Base-by-base conservation (phyloP, 108 stramenopile genomes). In the Schizochytrium sp. region DNA sequence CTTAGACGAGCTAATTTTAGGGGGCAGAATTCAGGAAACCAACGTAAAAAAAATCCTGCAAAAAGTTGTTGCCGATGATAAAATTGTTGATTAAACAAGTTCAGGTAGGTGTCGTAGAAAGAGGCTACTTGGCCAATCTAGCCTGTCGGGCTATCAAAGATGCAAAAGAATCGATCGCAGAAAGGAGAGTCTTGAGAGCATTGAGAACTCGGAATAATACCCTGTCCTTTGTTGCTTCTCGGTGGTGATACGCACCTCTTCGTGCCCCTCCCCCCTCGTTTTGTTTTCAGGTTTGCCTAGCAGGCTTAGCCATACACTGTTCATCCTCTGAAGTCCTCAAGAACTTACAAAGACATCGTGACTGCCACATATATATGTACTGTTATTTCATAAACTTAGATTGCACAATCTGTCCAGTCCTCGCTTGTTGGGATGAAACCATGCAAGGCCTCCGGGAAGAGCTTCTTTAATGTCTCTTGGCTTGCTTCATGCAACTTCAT, bases 1-100 rank as follows among this genome's bases (percentile, higher is more conserved):
- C 91, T 89, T 98, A 57, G 97, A 97, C 92, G 98, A 98, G 92
- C 96, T 96, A 95, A 97, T 98, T 89, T 92, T 97, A 61, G 98
- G 96, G 45, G 98, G 98, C 10, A 95, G 96, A 94, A 90, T 98
- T 8, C 95, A 95, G 60, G 97, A 98, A 91, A 92, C 93, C 61
- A 97, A 94, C 88, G 94, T 94, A 55, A 91, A 94, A 28, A 95
- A 96, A 91, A 96, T 97, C 10, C 89, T 97, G 88, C 95, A 95
- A 88, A 90, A 94, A 60, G 96, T 96, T 89, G 92, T 94, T 28
- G 96, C 95, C 90, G 96, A 95, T 19, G 96, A 97, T 90, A 83
- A 83, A 40, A 10, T 55, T 7, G 28, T 40, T 17, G 76, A 83
- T 44, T 69, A 3, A 69, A 60, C 17, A 60, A 2, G 1, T 60